phyloP scores from a whole-genome alignment of 2,329 filamentous ascomycete species.

The Trichoderma sp. region DNA sequence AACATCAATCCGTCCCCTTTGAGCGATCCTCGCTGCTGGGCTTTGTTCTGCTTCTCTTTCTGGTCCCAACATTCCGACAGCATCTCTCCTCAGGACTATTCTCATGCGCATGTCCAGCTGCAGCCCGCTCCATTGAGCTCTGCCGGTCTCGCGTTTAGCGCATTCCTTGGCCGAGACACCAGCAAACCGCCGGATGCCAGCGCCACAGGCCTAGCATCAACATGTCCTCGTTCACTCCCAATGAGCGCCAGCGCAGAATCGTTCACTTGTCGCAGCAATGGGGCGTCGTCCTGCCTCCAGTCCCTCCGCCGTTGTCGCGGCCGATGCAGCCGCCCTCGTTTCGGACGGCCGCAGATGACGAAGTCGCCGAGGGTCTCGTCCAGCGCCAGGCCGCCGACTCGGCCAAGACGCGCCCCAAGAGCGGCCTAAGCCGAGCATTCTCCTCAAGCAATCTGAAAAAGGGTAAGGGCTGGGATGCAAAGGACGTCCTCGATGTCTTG shows the following conservation, averaged over 20 bases:
- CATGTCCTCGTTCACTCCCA: slow-evolving; percentile 38
- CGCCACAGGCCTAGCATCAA: slow-evolving; percentile 6
- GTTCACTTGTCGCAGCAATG: slow-evolving; percentile 53
- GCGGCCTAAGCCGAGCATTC: slow-evolving; percentile 43
- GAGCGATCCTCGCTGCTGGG: background rate
- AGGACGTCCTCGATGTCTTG: slow-evolving; percentile 55
- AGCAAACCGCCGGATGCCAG: slow-evolving; percentile 8
- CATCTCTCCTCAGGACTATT: background rate
- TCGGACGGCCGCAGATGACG: slow-evolving; percentile 52
- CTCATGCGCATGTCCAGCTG: background rate
- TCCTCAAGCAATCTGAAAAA: slow-evolving; percentile 45
- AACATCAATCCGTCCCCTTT: background rate
- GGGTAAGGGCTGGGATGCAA: slow-evolving; percentile 55
- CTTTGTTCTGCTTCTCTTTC: background rate
- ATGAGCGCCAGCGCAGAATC: slow-evolving; percentile 51
- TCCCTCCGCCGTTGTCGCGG: slow-evolving; percentile 44
- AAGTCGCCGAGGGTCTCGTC: slow-evolving; percentile 56
- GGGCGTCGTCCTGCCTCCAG: slow-evolving; percentile 47
- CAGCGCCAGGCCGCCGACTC: slow-evolving; percentile 46
- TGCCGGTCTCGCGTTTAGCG: background rate
- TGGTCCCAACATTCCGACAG: background rate
- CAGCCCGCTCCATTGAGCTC: slow-evolving; percentile 14
- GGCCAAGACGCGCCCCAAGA: slow-evolving; percentile 42
- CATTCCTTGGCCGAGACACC: slow-evolving; percentile 5
- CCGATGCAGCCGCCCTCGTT: slow-evolving; percentile 48